Conservation (phyloP, 2,329 filamentous ascomycete genomes). For the Neofusicoccum sp. region DNA sequence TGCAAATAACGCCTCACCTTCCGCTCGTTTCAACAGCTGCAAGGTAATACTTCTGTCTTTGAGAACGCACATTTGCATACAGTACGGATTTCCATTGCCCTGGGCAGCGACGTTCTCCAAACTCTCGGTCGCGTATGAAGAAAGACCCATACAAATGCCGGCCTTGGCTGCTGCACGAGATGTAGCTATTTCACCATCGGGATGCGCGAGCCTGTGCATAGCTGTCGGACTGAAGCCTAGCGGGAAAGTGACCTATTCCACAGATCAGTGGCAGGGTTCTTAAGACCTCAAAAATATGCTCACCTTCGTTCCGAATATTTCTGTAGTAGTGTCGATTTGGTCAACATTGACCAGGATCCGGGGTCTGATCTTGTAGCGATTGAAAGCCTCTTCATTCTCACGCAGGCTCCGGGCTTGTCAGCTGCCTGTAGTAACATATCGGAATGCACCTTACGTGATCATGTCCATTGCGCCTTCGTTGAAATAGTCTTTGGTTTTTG, state of each 20-base stretch:
- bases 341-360: conserved; percentile 34
- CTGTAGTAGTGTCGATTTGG: conserved; percentile 23
- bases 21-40: conserved; percentile 43
- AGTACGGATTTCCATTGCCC: conserved; percentile 44
- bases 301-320: conserved; percentile 34
- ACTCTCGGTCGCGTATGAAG: conserved; percentile 58
- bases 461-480: conserved; percentile 59
- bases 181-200: conserved; percentile 60
- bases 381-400: conserved; percentile 34
- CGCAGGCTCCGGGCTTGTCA: conserved; percentile 21
- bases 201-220: conserved; percentile 64
- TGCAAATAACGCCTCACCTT: conserved; percentile 39
- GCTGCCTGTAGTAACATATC: background rate
- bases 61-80: conserved; percentile 57
- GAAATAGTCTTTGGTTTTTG: conserved; percentile 48
- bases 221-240: conserved; percentile 56
- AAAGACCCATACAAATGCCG: conserved; percentile 62
- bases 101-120: conserved; percentile 62
- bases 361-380: conserved; percentile 32
- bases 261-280: no score
- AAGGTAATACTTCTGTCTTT: conserved; percentile 47
- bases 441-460: conserved; percentile 34
- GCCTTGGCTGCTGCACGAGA: conserved; percentile 59
- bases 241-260: conserved; percentile 33
- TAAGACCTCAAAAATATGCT: background rate